Evolutionary conservation across 345 rosid species (phyloP).

Genomic region (Firmiana major): DNA sequence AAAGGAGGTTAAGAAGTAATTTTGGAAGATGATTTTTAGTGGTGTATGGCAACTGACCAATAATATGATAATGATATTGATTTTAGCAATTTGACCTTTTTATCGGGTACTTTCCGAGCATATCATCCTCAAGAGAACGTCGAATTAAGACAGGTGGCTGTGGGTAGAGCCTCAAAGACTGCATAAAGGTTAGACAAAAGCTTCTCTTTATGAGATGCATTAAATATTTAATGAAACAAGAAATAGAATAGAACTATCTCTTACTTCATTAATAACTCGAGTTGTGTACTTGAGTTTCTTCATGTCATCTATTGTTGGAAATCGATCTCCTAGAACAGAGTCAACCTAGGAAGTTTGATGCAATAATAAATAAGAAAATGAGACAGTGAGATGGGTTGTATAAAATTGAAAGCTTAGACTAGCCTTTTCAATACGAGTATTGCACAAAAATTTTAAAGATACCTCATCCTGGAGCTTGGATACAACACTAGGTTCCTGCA

Average conservation of each 20-base stretch:
- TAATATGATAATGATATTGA: neutral
- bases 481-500: constrained; percentile 73
- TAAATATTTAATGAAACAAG: neutral
- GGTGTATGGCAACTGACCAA: neutral
- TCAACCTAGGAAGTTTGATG: constrained; percentile 61
- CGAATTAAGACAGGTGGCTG: constrained; percentile 97
- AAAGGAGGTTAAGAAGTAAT: neutral
- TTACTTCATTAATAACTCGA: constrained; percentile 89
- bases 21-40: neutral
- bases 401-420: constrained; percentile 9
- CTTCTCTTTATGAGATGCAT: neutral
- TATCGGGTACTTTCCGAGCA: constrained; percentile 78
- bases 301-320: constrained; percentile 77
- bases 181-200: constrained; percentile 22
- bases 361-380: neutral
- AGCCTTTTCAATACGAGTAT: neutral
- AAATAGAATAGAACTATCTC: neutral
- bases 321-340: constrained; percentile 79
- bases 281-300: constrained; percentile 88
- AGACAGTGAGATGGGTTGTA: neutral
- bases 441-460: constrained; percentile 7
- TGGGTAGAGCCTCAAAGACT: constrained; percentile 92
- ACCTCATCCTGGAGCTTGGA: constrained; percentile 93
- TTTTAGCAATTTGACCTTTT: constrained; percentile 42
- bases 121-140: constrained; percentile 67